Evolutionary conservation across 2,329 filamentous ascomycete genomes (phyloP).

Genomic region (Akanthomyces dipterigenus): DNA sequence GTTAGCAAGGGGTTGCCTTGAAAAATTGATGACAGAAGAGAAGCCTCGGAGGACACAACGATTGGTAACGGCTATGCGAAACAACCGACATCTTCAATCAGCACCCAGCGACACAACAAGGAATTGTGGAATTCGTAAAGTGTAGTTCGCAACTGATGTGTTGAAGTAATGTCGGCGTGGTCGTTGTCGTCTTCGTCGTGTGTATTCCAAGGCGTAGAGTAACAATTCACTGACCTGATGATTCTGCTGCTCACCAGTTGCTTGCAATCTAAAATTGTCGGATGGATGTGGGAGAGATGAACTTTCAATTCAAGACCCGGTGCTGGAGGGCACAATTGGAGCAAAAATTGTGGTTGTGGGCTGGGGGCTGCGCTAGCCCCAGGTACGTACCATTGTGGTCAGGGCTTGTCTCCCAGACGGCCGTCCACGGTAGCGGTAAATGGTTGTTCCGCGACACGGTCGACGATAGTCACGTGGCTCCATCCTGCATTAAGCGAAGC

Average conservation of each 20-base stretch:
- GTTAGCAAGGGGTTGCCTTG: conserved; percentile 17
- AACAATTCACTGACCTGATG: conserved; percentile 39
- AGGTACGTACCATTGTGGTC: conserved; percentile 24
- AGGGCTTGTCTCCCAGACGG: conserved; percentile 19
- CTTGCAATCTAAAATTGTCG: conserved; percentile 38
- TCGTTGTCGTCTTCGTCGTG: conserved; percentile 12
- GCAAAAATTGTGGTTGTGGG: conserved; percentile 36
- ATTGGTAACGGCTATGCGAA: neutral
- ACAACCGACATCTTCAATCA: neutral
- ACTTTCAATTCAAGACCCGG: conserved; percentile 25
- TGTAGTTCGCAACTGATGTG: conserved; percentile 12
- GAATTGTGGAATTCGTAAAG: neutral
- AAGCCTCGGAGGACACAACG: neutral
- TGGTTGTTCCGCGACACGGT: neutral
- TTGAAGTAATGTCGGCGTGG: conserved; percentile 17
- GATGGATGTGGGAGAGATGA: conserved; percentile 30
- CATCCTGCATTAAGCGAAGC: neutral
- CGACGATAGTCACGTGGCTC: neutral
- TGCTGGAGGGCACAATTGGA: conserved; percentile 27
- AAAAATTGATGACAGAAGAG: neutral
- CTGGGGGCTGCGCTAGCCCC: conserved; percentile 27
- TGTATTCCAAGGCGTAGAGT: neutral
- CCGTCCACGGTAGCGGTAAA: neutral
- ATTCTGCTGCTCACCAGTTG: conserved; percentile 39
- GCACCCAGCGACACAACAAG: neutral